Evolutionary conservation across 306 rosid species (phyloP).

Genomic region (peach (Prunus persica)): DNA sequence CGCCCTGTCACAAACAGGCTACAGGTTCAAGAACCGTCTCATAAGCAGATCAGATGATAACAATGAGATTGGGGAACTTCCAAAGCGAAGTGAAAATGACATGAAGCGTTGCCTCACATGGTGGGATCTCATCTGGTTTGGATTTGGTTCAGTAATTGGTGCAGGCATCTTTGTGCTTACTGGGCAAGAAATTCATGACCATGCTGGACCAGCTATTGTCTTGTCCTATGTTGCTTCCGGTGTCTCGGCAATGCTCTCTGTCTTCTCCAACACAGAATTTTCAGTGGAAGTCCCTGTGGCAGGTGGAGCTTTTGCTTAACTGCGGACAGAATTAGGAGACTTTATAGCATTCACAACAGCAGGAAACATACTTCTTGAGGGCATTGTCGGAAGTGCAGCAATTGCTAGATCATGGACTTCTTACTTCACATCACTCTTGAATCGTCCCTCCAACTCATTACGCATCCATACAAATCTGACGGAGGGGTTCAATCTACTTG

Average conservation of each 20-base stretch:
- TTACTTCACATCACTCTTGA: constrained; percentile 57
- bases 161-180: constrained; percentile 79
- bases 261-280: constrained; percentile 76
- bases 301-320: constrained; percentile 77
- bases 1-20: constrained; percentile 55
- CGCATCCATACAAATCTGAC: constrained; percentile 45
- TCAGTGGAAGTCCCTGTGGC: constrained; percentile 78
- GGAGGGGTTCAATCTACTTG: constrained; percentile 52
- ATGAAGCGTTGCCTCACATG: constrained; percentile 50
- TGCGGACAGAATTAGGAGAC: constrained; percentile 73
- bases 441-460: constrained; percentile 48
- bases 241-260: constrained; percentile 80
- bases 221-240: constrained; percentile 67
- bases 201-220: constrained; percentile 74
- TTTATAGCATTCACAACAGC: constrained; percentile 78
- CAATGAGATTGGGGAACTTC: constrained; percentile 42
- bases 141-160: constrained; percentile 73
- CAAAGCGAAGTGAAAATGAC: constrained; percentile 51
- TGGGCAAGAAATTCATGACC: constrained; percentile 51
- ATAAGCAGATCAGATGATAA: constrained; percentile 52
- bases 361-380: constrained; percentile 69
- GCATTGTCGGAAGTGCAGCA: constrained; percentile 63
- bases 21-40: constrained; percentile 64
- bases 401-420: constrained; percentile 79
- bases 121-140: constrained; percentile 90